A percentile compares a stretch with the other conserved stretches of the same genome.
Evolutionary conservation across 768 basidiomycete species (phyloP).

Genomic region (Omphalotus guepiniiformis): DNA sequence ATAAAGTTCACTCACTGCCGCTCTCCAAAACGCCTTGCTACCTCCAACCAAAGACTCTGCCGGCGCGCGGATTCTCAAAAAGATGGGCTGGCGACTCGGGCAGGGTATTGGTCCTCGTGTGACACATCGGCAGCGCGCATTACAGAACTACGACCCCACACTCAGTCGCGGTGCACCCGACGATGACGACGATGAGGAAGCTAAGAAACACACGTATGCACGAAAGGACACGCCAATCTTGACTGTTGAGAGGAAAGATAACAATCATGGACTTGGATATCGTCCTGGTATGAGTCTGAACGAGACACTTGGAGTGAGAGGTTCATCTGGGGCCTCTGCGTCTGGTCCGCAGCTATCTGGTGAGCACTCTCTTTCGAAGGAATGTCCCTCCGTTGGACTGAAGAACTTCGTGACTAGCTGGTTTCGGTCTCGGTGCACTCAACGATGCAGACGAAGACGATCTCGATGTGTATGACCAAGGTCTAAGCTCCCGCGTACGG

Average conservation of each 20-base stretch:
- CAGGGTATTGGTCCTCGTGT: slow-evolving; percentile 93
- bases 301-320: slow-evolving; percentile 48
- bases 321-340: slow-evolving; percentile 8
- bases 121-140: slow-evolving; percentile 66
- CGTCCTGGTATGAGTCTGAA: slow-evolving; percentile 56
- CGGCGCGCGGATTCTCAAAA: slow-evolving; percentile 83
- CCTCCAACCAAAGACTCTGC: slow-evolving; percentile 75
- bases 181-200: slow-evolving; percentile 72
- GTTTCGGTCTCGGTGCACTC: slow-evolving; percentile 83
- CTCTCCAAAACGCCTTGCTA: slow-evolving; percentile 62
- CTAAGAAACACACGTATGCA: slow-evolving; percentile 82
- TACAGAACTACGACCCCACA: slow-evolving; percentile 58
- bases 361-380: slow-evolving; percentile 24
- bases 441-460: slow-evolving; percentile 97
- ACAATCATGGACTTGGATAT: slow-evolving; percentile 81
- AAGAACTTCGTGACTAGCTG: slow-evolving; percentile 47
- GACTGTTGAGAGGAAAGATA: slow-evolving; percentile 63
- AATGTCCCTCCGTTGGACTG: neutral
- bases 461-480: slow-evolving; percentile 78
- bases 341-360: slow-evolving; percentile 58
- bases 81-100: slow-evolving; percentile 93
- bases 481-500: slow-evolving; percentile 27
- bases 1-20: slow-evolving; percentile 55
- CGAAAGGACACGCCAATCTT: slow-evolving; percentile 72
- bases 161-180: slow-evolving; percentile 28